Evolutionary conservation across 371 early-diverging fungal species (phyloP).

Genomic region (Syncephalis plumigaleata): DNA sequence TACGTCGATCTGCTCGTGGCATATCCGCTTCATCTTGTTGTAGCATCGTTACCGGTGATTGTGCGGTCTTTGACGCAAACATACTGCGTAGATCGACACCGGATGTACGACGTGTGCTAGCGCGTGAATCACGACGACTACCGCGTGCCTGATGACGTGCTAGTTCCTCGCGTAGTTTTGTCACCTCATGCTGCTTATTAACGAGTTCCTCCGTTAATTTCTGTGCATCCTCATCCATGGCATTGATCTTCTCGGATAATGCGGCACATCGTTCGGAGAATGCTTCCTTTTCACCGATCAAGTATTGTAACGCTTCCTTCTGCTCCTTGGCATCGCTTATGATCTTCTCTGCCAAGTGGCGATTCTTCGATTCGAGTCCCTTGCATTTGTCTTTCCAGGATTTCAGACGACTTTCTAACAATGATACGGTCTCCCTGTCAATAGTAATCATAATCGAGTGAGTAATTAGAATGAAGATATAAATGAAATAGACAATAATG

Average conservation of each 20-base stretch:
- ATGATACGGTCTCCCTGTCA: no score
- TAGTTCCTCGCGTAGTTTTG: constrained; percentile 28
- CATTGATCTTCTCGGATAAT: constrained; percentile 30
- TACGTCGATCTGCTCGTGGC: constrained; percentile 18
- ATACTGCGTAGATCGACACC: constrained; percentile 10
- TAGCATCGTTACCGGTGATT: constrained; percentile 11
- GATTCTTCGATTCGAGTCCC: constrained; percentile 12
- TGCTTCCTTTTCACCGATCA: constrained; percentile 3
- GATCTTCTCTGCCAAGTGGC: background rate
- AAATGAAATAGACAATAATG: no score
- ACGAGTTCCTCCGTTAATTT: constrained; percentile 35
- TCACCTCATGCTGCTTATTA: constrained; percentile 47
- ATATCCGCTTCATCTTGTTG: constrained; percentile 9
- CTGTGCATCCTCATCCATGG: constrained; percentile 46
- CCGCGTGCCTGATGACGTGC: constrained; percentile 16
- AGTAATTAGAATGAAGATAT: no score
- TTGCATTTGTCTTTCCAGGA: constrained; percentile 12
- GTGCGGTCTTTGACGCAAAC: constrained; percentile 13
- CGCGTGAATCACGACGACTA: constrained; percentile 14
- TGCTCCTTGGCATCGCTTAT: no score
- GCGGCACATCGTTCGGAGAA: constrained; percentile 20
- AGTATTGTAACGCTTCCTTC: no score
- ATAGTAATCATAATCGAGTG: no score
- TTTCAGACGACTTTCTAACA: background rate
- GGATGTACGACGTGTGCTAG: constrained; percentile 17